Evolutionary conservation across 202 grass and related monocot species (phyloP).

Genomic region (Panicum virgatum): DNA sequence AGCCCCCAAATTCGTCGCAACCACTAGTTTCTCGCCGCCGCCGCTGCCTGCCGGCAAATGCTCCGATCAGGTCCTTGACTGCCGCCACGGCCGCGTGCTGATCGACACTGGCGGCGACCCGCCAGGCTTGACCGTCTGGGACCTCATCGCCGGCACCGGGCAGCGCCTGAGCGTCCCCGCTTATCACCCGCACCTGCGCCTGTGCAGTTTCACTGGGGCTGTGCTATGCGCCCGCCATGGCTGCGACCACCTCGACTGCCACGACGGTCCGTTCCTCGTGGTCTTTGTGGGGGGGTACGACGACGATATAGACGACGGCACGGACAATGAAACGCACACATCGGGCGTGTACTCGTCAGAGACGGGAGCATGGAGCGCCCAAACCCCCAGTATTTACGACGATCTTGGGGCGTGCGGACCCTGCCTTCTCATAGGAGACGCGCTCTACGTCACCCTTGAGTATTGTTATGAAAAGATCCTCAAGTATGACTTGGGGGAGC

Average conservation of each 20-base stretch:
- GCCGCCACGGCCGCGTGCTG: not conserved
- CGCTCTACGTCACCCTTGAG: not conserved
- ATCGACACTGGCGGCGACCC: not conserved
- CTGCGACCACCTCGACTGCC: not conserved
- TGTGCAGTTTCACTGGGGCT: not conserved
- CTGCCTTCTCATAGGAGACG: not conserved
- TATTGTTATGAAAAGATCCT: not conserved
- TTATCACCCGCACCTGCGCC: not conserved
- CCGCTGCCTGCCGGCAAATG: not conserved
- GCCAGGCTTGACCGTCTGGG: not conserved
- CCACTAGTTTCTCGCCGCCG: not conserved
- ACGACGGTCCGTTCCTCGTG: not conserved
- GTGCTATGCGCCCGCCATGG: not conserved
- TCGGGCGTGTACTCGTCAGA: not conserved
- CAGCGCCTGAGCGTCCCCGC: not conserved
- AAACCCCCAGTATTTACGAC: not conserved
- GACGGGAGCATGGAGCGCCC: not conserved
- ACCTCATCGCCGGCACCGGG: not conserved
- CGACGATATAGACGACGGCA: too few species aligned
- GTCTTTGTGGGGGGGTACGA: not conserved
- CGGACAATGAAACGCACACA: not conserved
- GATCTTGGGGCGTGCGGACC: not conserved
- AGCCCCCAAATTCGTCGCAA: not conserved
- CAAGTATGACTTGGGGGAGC: not conserved
- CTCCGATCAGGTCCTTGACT: not conserved